Evolutionary conservation across 1,139 yeast genomes (phyloP).

Genomic region (Blastobotrys malaysiensis): DNA sequence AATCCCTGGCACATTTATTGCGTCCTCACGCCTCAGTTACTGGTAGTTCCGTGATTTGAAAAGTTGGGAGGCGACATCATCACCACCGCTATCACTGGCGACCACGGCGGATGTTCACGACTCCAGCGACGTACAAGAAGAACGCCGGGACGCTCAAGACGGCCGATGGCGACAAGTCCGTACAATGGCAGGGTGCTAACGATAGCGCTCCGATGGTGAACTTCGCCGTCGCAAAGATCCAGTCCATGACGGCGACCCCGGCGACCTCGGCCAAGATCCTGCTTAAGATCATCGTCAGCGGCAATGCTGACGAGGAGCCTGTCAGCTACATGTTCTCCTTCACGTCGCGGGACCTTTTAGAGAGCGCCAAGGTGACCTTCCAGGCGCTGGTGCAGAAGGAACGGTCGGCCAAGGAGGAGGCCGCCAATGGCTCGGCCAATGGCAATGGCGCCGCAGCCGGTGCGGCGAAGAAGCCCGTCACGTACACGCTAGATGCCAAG

Average conservation of each 20-base stretch:
- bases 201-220: slow-evolving; percentile 15
- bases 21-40: too few species aligned
- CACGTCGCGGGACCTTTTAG: slow-evolving; percentile 70
- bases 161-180: slow-evolving; percentile 16
- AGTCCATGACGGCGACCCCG: slow-evolving; percentile 61
- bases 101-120: slow-evolving; percentile 3
- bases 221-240: slow-evolving; percentile 15
- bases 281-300: slow-evolving; percentile 42
- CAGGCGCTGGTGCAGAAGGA: slow-evolving; percentile 51
- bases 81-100: background rate
- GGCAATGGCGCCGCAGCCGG: slow-evolving; percentile 16
- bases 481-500: slow-evolving; percentile 31
- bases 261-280: slow-evolving; percentile 65
- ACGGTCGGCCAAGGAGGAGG: slow-evolving; percentile 50
- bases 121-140: slow-evolving; percentile 28
- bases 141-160: slow-evolving; percentile 24
- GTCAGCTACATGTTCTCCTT: slow-evolving; percentile 51
- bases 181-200: slow-evolving; percentile 21
- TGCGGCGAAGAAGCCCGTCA: slow-evolving; percentile 27
- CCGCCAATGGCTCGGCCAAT: slow-evolving; percentile 35
- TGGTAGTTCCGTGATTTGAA: background rate
- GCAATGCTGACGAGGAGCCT: slow-evolving; percentile 42
- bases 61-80: background rate
- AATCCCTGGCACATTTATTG: too few species aligned
- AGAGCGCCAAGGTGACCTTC: slow-evolving; percentile 59